These are phyloP conservation scores for Tetratostichococcus sp. DNA, from an alignment of 139 green algal genomes.

Conservation along the genomic window DNA sequence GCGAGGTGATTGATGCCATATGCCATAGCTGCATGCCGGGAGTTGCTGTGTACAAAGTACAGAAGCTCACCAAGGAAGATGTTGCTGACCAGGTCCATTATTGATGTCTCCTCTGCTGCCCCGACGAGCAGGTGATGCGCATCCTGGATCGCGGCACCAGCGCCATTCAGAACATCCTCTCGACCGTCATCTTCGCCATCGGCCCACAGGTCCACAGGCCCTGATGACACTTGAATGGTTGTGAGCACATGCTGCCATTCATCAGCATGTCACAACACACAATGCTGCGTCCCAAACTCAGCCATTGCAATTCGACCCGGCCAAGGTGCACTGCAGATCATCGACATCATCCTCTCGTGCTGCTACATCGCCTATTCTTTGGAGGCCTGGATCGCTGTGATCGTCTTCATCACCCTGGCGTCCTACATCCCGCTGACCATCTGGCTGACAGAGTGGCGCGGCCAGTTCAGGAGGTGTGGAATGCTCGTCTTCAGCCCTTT, in stretches of 20 bases:
- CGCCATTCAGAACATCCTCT: conserved; percentile 68
- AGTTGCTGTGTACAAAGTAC: neutral
- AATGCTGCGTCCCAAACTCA: no score
- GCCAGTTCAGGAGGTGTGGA: conserved; percentile 59
- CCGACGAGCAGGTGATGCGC: conserved; percentile 59
- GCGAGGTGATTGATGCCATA: no score
- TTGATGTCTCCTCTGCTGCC: no score
- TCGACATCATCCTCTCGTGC: conserved; percentile 74
- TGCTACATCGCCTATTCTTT: conserved; percentile 67
- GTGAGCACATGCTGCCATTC: no score
- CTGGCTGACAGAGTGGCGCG: conserved; percentile 76
- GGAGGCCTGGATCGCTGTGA: conserved; percentile 70
- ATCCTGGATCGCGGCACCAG: conserved; percentile 77
- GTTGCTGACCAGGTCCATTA: no score
- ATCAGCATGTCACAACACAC: no score
- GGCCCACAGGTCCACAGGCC: conserved; percentile 62
- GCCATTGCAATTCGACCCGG: no score
- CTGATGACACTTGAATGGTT: no score
- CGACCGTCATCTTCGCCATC: conserved; percentile 61
- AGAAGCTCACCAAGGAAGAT: neutral
- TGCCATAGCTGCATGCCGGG: no score
- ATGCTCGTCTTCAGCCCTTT: no score
- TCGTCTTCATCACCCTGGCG: conserved; percentile 74
- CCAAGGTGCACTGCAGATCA: neutral
- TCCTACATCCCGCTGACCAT: conserved; percentile 90